Percentiles rank a stretch among this genome's conserved stretches.
phyloP scores from a whole-genome alignment of 805 yeast genomes.

The Saccharomyces cerevisiae region DNA sequence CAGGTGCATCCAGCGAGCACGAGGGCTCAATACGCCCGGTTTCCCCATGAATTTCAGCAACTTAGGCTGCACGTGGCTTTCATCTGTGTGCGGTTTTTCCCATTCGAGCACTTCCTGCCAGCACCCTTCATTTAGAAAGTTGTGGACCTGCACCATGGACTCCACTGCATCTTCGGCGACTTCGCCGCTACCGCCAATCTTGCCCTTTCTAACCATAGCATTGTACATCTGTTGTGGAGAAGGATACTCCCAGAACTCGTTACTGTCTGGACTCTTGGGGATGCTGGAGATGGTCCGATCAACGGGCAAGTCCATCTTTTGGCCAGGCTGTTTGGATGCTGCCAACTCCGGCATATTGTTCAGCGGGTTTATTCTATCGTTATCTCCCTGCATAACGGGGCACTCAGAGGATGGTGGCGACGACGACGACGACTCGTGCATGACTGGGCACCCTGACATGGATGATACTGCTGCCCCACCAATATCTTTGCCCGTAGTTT shows the following conservation, averaged over 20 bases:
- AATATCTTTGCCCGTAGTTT: background rate
- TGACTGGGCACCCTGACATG: constrained; percentile 35
- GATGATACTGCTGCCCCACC: constrained; percentile 30
- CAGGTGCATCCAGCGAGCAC: constrained; percentile 62
- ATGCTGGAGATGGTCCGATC: constrained; percentile 77
- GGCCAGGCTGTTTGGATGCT: constrained; percentile 68
- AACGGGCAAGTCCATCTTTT: constrained; percentile 67
- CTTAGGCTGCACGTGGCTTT: constrained; percentile 58
- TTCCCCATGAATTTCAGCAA: constrained; percentile 82
- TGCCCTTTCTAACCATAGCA: constrained; percentile 94
- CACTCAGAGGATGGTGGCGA: constrained; percentile 12
- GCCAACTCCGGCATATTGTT: constrained; percentile 81
- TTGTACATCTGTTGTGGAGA: constrained; percentile 98
- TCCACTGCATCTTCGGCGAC: constrained; percentile 94
- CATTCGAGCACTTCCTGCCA: constrained; percentile 91
- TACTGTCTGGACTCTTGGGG: constrained; percentile 65
- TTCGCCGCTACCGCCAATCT: constrained; percentile 46
- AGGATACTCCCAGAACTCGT: constrained; percentile 96
- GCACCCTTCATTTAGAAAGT: constrained; percentile 92
- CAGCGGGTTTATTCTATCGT: constrained; percentile 55
- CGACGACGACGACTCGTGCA: constrained; percentile 17
- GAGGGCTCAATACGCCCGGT: constrained; percentile 80
- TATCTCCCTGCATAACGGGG: constrained; percentile 25
- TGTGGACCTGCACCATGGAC: constrained; percentile 94
- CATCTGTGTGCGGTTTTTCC: constrained; percentile 66